Base-by-base conservation (phyloP, 2,329 filamentous ascomycete species). In the Zopfia rhizophila region DNA sequence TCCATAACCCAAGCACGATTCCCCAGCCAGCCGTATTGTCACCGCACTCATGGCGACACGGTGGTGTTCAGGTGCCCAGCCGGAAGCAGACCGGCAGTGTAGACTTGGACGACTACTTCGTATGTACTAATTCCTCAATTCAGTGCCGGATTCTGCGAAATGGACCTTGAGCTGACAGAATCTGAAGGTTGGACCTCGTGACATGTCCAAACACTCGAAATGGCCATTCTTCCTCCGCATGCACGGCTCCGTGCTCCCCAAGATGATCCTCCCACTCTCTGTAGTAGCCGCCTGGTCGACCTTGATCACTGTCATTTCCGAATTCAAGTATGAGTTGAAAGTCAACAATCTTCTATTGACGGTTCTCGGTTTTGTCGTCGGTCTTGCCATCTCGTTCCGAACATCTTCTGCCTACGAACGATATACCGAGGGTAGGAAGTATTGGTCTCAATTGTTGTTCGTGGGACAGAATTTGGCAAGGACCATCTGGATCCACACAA, bases 301-400 rank as follows among this genome's bases (percentile, higher is more conserved):
- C 1, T 67, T 79, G 24, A 84, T 91, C 51, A 88, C 85, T 10
- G 70, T 73, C 41, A 47, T 73, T 18, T 69, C 56, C 10, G 58
- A 75, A 44, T 73, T 73, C 36, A 72, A 80, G 10, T 67, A 78
- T 51, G 39, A 62, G 14, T 65, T 86, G 13, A 80, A 79, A 32
- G 84, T 91, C 53, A 80, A 81, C 64, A 84, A 79, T n/a, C 79
- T 90, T 22, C 77, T 91, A 14, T 78, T 92, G 40, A 91, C 88
- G 1, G 84, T 92, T 39, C 82, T 88, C 31, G 89, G 89, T 86
- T 91, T 92, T 75, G 86, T 92, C 48, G 88, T 92, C 68, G 86
- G 86, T 82, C 74, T 92, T 48, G 82, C 86, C n/a, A 79, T 92
- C 23, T 90, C 87, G 1, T 91, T 92, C 74, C 84, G 89, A 47